phyloP scores from a whole-genome alignment of 2,329 filamentous ascomycete genomes.

The Esteya vermicola region DNA sequence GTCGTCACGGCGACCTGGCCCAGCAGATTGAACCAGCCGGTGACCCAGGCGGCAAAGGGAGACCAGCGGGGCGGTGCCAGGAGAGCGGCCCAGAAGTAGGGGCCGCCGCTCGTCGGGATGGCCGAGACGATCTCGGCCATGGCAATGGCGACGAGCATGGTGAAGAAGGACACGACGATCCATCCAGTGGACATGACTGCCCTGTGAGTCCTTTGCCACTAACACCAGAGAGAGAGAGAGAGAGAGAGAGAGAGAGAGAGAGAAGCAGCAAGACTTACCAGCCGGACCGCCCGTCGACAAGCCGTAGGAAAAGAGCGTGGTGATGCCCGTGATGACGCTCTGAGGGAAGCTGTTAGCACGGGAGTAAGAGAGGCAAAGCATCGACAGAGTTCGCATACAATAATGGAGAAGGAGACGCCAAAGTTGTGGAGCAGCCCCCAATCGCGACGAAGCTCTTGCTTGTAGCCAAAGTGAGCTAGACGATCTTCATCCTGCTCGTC shows the following conservation, averaged over 20 bases:
- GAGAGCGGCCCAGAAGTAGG: conserved; percentile 47
- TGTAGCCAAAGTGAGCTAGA: conserved; percentile 42
- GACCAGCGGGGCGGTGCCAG: conserved; percentile 31
- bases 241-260: not conserved
- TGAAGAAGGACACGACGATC: conserved; percentile 41
- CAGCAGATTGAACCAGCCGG: conserved; percentile 27
- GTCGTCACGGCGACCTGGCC: conserved; percentile 27
- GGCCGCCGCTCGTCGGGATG: conserved; percentile 42
- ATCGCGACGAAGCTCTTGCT: conserved; percentile 42
- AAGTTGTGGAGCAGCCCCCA: conserved; percentile 47
- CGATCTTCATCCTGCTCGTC: conserved; percentile 31
- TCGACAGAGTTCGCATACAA: conserved; percentile 28
- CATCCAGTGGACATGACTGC: conserved; percentile 42
- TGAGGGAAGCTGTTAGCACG: no score
- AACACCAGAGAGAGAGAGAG: not conserved
- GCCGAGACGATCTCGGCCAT: conserved; percentile 48
- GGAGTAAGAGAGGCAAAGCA: no score
- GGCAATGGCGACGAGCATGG: conserved; percentile 34
- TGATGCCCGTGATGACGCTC: conserved; percentile 45
- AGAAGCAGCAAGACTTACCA: conserved; percentile 7
- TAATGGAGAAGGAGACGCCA: conserved; percentile 47
- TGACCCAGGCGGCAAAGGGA: conserved; percentile 24
- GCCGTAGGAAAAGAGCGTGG: conserved; percentile 43
- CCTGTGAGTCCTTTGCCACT: no score
- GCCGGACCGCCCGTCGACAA: conserved; percentile 38